Conservation (phyloP, 2,329 filamentous ascomycete genomes). For the Blumeria hordei region DNA sequence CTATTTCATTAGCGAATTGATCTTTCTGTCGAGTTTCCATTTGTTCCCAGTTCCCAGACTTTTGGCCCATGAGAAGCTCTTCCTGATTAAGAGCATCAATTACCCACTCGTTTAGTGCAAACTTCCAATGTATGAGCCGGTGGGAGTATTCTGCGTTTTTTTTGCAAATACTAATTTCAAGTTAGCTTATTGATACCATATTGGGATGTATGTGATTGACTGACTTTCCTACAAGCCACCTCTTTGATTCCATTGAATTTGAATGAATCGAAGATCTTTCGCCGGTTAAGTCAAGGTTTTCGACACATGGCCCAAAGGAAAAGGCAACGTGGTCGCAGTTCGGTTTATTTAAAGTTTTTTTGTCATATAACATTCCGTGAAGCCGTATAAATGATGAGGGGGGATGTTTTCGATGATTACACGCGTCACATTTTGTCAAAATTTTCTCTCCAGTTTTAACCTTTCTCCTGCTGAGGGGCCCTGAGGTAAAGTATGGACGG, state of each 20-base stretch:
- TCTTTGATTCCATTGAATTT: constrained; percentile 20
- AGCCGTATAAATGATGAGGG: constrained; percentile 41
- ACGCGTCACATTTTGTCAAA: constrained; percentile 23
- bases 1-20: constrained; percentile 35
- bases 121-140: constrained; percentile 51
- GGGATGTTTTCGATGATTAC: constrained; percentile 43
- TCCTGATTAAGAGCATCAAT: constrained; percentile 32
- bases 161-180: constrained; percentile 23
- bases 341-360: constrained; percentile 35
- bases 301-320: too few species aligned
- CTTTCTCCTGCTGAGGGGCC: constrained; percentile 13
- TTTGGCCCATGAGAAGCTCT: constrained; percentile 30
- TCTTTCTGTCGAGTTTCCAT: constrained; percentile 34
- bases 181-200: neutral
- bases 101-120: constrained; percentile 48
- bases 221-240: constrained; percentile 27
- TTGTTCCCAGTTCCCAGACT: constrained; percentile 34
- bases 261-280: constrained; percentile 15
- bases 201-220: constrained; percentile 5
- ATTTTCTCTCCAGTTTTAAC: constrained; percentile 20
- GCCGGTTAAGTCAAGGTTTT: neutral
- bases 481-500: constrained; percentile 28
- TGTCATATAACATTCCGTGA: constrained; percentile 39
- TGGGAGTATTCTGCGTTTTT: constrained; percentile 46
- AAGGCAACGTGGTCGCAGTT: too few species aligned